These are phyloP conservation scores for Gomphus sp. DNA, from an alignment of 1,284 basidiomycete species.

Conservation along the genomic window DNA sequence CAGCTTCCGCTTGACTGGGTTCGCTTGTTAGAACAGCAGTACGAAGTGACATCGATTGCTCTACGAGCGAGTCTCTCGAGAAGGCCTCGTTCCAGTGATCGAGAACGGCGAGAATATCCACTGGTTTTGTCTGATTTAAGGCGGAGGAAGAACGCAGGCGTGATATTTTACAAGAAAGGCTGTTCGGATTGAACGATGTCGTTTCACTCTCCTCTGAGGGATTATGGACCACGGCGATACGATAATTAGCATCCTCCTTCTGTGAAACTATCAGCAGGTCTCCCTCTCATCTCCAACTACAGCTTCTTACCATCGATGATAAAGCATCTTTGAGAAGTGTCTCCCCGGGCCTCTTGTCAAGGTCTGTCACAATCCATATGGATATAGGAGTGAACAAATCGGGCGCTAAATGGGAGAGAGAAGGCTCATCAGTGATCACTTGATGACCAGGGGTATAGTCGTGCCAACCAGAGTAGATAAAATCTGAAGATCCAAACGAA, in stretches of 20 bases:
- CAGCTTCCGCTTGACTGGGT: constrained; percentile 25
- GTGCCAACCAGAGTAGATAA: constrained; percentile 53
- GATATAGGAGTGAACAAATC: constrained; percentile 27
- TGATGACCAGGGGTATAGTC: background rate
- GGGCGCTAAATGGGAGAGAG: constrained; percentile 7
- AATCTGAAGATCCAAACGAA: constrained; percentile 30
- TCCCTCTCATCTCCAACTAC: background rate
- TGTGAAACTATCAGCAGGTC: constrained; percentile 18
- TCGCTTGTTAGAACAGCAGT: constrained; percentile 2
- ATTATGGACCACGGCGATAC: constrained; percentile 61
- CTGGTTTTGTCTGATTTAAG: background rate
- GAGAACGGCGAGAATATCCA: background rate
- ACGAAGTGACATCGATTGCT: background rate
- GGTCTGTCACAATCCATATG: constrained; percentile 70
- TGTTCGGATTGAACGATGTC: constrained; percentile 2
- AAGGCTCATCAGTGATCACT: constrained; percentile 14
- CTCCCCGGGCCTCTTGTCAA: constrained; percentile 57
- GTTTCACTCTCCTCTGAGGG: constrained; percentile 22
- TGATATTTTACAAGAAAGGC: background rate
- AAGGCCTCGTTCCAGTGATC: background rate
- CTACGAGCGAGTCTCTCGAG: background rate
- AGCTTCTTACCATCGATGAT: constrained; percentile 46
- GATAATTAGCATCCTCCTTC: constrained; percentile 34
- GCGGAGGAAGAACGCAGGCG: background rate
- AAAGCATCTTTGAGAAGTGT: constrained; percentile 55